Percentiles rank a stretch among this genome's conserved stretches.
These are phyloP conservation scores for Phytomonas serpens DNA, from an alignment of 208 protist species.

Conservation along the genomic window DNA sequence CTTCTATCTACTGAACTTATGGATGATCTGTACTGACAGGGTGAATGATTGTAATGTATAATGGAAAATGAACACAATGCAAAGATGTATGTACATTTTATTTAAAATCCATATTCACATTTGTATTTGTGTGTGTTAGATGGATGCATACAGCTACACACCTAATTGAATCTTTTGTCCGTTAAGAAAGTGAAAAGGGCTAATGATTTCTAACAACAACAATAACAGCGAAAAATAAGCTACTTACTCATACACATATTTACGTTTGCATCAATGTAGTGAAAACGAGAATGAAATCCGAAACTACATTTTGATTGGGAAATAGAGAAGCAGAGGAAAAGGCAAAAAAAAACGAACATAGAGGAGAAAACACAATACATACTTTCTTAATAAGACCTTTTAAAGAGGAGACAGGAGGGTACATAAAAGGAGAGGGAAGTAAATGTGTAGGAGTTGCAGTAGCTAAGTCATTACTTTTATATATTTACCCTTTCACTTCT, in stretches of 20 bases:
- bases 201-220: not conserved
- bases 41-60: not conserved
- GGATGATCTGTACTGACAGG: not conserved
- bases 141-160: not conserved
- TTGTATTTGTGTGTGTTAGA: not conserved
- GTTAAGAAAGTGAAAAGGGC: not conserved
- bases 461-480: not conserved
- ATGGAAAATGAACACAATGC: not conserved
- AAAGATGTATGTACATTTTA: not conserved
- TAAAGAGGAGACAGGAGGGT: not conserved
- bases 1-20: not conserved
- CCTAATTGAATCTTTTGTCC: not conserved
- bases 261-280: slow-evolving; percentile 1
- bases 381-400: not conserved
- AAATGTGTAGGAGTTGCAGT: not conserved
- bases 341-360: slow-evolving; percentile 8
- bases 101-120: not conserved
- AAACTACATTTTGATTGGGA: not conserved
- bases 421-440: not conserved
- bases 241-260: slow-evolving; percentile 10
- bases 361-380: not conserved
- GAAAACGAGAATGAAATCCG: not conserved
- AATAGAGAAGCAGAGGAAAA: not conserved
- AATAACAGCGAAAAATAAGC: slow-evolving; percentile 6
- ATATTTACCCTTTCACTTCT: not conserved